Evolutionary conservation across 2,329 filamentous ascomycete species (phyloP), one percentile per base, ranked within the genome.

Genomic region (Huntiella abstrusa): DNA sequence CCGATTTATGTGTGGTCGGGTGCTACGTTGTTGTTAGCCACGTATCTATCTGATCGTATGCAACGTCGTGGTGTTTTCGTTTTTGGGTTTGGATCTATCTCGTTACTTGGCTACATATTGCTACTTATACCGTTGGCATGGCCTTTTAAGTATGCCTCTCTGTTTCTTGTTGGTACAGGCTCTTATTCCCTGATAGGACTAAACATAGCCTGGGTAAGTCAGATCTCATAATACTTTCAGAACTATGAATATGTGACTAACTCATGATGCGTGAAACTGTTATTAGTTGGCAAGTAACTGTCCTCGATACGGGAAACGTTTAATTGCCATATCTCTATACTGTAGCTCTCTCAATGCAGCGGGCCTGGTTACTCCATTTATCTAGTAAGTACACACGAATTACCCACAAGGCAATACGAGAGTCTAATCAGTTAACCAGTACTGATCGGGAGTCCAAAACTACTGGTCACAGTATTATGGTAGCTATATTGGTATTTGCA

Each of bases 41-140:
- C 39, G 2, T 16, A 5, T 13, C 32, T 41, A 10, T 47, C 45
- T 2, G 45, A 47, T 19, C 16, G 33, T 4, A 36, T 47, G 8
- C 33, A 47, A 19, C 13, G 39, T 12, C 38, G 45, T 3, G 45
- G 45, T 6, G 22, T 38, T 22, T 47, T 47, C 6, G 10, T 41
- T 15, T 39, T 41, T 4, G 33, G 19, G 4, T 12, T 34, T 7
- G 45, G 33, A 19, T 10, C 4, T 3, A 3, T 41, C 8, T 22
- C 33, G 13, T 4, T 47, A 7, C 5, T 42, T 16, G 39, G 39
- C 6, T 47, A 47, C 32, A 28, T 11, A 4, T 16, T 47, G 10
- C 28, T 36, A 12, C 10, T 46, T 28, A 28, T 28, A 28, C 22
- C 22, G 8, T 3, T 28, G 5, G 22, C 22, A 6, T 28, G 22